Evolutionary conservation across 345 rosid genomes (phyloP).

Genomic region (Erodium maritimum): DNA sequence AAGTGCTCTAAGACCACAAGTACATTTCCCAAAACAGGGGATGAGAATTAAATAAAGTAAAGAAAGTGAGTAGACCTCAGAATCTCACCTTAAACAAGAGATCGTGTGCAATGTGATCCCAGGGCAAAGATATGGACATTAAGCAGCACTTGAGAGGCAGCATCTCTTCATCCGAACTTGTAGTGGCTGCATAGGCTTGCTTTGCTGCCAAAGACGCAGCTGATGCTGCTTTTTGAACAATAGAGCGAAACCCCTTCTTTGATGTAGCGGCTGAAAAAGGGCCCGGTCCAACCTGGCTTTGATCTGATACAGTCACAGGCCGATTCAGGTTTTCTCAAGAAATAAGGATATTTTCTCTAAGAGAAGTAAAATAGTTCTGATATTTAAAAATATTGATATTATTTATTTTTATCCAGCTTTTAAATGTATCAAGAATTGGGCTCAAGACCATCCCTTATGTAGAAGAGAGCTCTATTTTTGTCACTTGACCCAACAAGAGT

Average conservation of each 20-base stretch:
- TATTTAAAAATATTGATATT: no score
- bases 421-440: no score
- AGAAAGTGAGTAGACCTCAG: not conserved
- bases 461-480: no score
- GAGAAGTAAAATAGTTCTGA: no score
- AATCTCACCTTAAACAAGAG: constrained; percentile 75
- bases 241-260: constrained; percentile 61
- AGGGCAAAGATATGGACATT: constrained; percentile 88
- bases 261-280: constrained; percentile 68
- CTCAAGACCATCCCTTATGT: no score
- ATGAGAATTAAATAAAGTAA: not conserved
- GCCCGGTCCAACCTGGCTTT: constrained; percentile 71
- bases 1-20: no score
- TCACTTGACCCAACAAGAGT: no score
- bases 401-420: no score
- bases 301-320: constrained; percentile 47
- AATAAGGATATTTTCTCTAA: no score
- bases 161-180: constrained; percentile 66
- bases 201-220: constrained; percentile 93
- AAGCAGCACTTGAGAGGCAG: constrained; percentile 89
- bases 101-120: constrained; percentile 93
- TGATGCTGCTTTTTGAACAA: constrained; percentile 78
- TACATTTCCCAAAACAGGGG: not conserved
- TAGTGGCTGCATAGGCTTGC: constrained; percentile 68
- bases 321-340: no score